Evolutionary conservation across 2,329 filamentous ascomycete genomes (phyloP), one percentile per base, ranked within the genome.

Genomic region (Trichophyton verrucosum): DNA sequence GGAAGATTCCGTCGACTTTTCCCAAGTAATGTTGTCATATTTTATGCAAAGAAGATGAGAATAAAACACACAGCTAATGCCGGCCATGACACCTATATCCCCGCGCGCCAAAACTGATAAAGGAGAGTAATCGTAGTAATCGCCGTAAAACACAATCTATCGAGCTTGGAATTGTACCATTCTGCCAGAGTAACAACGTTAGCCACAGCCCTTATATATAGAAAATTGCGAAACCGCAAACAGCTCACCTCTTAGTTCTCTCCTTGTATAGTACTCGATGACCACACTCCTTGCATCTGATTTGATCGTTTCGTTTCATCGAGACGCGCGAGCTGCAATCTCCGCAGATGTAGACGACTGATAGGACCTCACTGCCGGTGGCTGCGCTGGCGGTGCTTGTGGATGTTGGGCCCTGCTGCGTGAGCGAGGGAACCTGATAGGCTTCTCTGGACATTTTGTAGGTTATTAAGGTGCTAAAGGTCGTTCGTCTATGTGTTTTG

Each of bases 161-260:
- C 92, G 84, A 58, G 94, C 94, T 80, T 99, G 91, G 71, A 99
- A 97, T 77, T 99, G 94, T 58, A 97, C 91, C 91, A 97, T 96
- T 71, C 92, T 95, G 68, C 60, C 61, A 17, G 60, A 60, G 44
- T 46, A 36, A 62, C 20, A 49, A 27, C 53, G 22, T 60, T 59
- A 63, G 58, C 61, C n/a, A 58, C 53, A 66, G 51, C 27, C 5
- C 20, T 15, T 33, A 8, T 36, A 33, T 58, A 33, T 58, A 44
- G 27, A 38, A 49, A 61, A 59, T 58, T 15, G 44, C 53, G 58
- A 59, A 30, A 30, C 6, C 27, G 58, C 53, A 17, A 51, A 38
- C 27, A 55, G 77, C 87, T 76, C 74, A 96, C 94, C 94, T 85
- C 81, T 95, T 96, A 51, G 94, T 99, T 72, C 94, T 80, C 83